Base-by-base conservation (phyloP, 2,329 filamentous ascomycete genomes). In the Arthrobotrys entomopaga region DNA sequence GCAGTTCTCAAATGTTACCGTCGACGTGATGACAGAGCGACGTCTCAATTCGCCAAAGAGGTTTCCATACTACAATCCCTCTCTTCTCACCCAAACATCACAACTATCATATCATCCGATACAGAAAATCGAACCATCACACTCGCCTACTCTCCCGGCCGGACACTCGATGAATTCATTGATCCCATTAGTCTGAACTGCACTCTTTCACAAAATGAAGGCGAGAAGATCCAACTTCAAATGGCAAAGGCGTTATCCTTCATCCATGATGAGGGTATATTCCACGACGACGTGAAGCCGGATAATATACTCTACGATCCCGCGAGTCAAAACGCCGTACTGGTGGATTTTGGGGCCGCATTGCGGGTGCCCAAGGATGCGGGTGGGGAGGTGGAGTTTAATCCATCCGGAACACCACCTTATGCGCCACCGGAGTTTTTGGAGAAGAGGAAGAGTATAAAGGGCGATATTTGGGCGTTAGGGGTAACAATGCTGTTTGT, bases 231-330 rank as follows among this genome's bases (percentile, higher is more conserved):
- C 1, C 38, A 26, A 6, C n/a, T 54, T 5, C 48, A 64, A 16
- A 64, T 64, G 3, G 3, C 59, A 54, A 54, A 54, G 2, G 59
- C 59, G 6, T 24, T 64, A 16, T 22, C 59, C 26, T 64, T 64
- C 49, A 8, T 64, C 7, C 59, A 64, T 22, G 16, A 43, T n/a
- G 53, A 54, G 11, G 29, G 49, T 10, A 73, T 76, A 3, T 67
- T 57, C 0, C 74, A 76, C 20, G 74, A 76, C 59, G 74, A 76
- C 29, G 64, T 76, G 1, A 76, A 76, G 42, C 74, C 74, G n/a
- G 67, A 76, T 0, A 76, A 76, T n/a, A 76, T 76, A 13, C 64
- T 73, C 15, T 76, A 52, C 53, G 66, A 73, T 40, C 56, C 24
- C 2, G 2, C 1, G 15, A 34, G 46, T 19, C 61, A 52, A 40